Percentiles rank a stretch among this genome's conserved stretches.
These are phyloP conservation scores for Aspergillus intermedius DNA, from an alignment of 2,329 filamentous ascomycete genomes.

Conservation along the genomic window DNA sequence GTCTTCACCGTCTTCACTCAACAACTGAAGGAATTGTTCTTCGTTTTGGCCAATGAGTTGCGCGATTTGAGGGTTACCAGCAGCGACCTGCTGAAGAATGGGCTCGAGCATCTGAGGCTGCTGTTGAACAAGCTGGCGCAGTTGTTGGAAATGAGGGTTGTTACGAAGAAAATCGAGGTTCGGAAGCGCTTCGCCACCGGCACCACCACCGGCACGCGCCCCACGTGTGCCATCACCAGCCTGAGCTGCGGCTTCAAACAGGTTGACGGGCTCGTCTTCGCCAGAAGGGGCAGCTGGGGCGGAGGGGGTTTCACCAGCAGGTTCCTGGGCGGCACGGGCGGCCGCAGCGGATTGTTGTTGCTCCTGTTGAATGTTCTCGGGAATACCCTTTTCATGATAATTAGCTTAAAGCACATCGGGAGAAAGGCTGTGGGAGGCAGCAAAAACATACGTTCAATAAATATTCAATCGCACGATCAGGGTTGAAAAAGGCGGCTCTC, in stretches of 20 bases:
- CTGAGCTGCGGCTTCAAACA: conserved; percentile 89
- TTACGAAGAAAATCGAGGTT: conserved; percentile 91
- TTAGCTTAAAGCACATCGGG: conserved; percentile 3
- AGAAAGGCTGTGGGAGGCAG: not conserved
- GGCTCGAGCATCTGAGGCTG: conserved; percentile 98
- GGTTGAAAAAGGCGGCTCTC: conserved; percentile 94
- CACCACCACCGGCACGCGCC: conserved; percentile 36
- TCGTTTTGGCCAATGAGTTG: conserved; percentile 87
- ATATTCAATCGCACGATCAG: conserved; percentile 95
- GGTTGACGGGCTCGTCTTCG: conserved; percentile 64
- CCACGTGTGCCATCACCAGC: conserved; percentile 45
- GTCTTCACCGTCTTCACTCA: conserved; percentile 81
- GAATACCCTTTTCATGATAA: conserved; percentile 65
- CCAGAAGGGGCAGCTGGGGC: conserved; percentile 24
- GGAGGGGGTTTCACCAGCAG: conserved; percentile 22
- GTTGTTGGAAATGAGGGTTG: conserved; percentile 96
- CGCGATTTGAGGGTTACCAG: conserved; percentile 89
- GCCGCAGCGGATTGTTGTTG: conserved; percentile 53
- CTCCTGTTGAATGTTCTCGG: conserved; percentile 71
- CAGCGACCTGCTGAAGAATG: conserved; percentile 90
- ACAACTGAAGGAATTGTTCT: conserved; percentile 82
- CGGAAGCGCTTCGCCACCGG: conserved; percentile 54
- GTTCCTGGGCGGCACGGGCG: conserved; percentile 39
- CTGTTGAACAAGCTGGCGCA: conserved; percentile 94
- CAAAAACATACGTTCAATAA: conserved; percentile 66